Evolutionary conservation across 2,329 filamentous ascomycete genomes (phyloP).

Genomic region (Thelonectria discophora): DNA sequence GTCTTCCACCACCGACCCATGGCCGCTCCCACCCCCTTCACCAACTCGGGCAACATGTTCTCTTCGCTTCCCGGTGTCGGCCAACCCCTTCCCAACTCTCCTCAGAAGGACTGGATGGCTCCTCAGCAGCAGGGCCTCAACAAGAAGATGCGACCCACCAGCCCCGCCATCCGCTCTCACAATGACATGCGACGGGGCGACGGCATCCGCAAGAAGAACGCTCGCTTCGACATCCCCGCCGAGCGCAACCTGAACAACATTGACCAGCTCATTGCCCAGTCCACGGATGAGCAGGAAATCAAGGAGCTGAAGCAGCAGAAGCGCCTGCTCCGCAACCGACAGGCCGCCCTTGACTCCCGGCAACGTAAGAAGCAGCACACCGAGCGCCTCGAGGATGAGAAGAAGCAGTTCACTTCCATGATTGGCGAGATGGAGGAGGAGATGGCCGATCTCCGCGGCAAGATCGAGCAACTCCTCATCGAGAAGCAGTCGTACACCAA

Average conservation of each 20-base stretch:
- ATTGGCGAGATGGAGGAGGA: conserved; percentile 84
- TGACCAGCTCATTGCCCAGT: conserved; percentile 88
- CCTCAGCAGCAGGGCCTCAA: conserved; percentile 54
- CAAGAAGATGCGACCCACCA: conserved; percentile 72
- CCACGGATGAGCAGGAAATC: conserved; percentile 89
- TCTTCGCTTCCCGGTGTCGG: conserved; percentile 57
- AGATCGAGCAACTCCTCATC: conserved; percentile 74
- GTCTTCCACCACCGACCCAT: conserved; percentile 65
- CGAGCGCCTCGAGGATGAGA: conserved; percentile 94
- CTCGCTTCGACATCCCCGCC: conserved; percentile 94
- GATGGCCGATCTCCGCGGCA: conserved; percentile 71
- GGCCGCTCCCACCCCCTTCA: conserved; percentile 64
- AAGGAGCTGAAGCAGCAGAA: conserved; percentile 99
- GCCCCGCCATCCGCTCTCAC: conserved; percentile 75
- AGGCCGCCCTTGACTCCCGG: conserved; percentile 95
- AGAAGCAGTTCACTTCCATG: conserved; percentile 85
- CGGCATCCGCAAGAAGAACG: conserved; percentile 98
- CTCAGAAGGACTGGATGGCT: conserved; percentile 67
- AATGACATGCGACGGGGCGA: conserved; percentile 82
- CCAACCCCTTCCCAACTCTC: conserved; percentile 62
- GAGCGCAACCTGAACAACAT: conserved; percentile 95
- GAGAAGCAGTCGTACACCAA: conserved; percentile 79
- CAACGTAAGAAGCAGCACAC: conserved; percentile 99
- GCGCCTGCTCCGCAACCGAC: conserved; percentile 90
- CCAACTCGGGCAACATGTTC: conserved; percentile 64